Evolutionary conservation across 2,329 filamentous ascomycete genomes (phyloP), one percentile per base, ranked within the genome.

Genomic region (Hymenoscyphus occultus): DNA sequence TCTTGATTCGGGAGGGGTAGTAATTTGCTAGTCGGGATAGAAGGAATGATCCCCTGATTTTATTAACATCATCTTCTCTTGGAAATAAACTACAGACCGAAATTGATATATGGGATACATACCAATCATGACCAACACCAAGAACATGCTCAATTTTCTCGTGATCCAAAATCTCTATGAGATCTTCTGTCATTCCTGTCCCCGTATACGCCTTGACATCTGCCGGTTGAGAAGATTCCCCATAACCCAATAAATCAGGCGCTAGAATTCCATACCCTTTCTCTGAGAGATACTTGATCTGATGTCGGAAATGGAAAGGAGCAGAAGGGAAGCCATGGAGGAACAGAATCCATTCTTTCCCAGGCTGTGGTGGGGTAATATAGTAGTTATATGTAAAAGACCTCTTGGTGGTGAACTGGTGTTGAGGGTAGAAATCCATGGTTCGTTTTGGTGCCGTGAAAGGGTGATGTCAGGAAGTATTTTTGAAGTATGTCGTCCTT

Each of bases 291-390:
- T 71, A 70, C 35, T 62, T 60, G 7, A 69, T 65, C 12, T 68
- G 63, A 16, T 35, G 32, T 40, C 69, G 67, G 62, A 79, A 83
- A 72, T 83, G 80, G 39, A 75, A 73, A 22, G 76, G 73, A 31
- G 78, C 78, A 6, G 80, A 81, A 35, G 81, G 81, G 59, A 81
- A 81, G 42, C 81, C 80, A 65, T 83, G 82, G 14, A 83, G 75
- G 62, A 83, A 75, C 16, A 83, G 72, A 5, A 83, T 73, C 67
- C 5, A 71, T 64, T 14, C 48, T 19, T 61, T 56, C 5, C 10
- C 10, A 6, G 14, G n/a, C 31, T 39, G 32, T 32, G 54, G 32
- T 54, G 61, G 3, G 64, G 16, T 61, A 63, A 1, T 71, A 7
- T 40, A 1, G 67, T 77, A 78, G 5, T 74, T 76, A 63, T 67